A percentile compares a stretch with the other conserved stretches of the same genome.
phyloP scores from a whole-genome alignment of 108 stramenopile species.

The Seminavis robusta region DNA sequence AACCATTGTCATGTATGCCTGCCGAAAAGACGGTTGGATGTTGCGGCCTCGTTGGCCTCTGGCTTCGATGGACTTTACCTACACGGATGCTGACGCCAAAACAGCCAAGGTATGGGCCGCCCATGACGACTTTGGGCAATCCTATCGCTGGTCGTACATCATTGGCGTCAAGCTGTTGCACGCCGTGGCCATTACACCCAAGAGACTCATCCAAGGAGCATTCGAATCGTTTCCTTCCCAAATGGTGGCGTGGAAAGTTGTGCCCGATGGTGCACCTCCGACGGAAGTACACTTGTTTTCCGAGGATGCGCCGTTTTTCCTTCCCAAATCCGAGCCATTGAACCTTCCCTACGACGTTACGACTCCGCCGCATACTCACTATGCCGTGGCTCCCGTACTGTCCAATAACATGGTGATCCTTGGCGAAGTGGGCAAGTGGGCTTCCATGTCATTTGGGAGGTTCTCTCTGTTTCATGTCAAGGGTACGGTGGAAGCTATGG shows the following conservation, averaged over 20 bases:
- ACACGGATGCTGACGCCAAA: conserved; percentile 1
- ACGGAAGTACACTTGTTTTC: conserved; percentile 1
- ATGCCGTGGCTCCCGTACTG: conserved; percentile 6
- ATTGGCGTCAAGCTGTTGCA: conserved; percentile 3
- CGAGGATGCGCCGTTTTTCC: background rate
- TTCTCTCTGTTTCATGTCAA: background rate
- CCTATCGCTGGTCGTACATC: conserved; percentile 14
- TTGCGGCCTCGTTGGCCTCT: conserved; percentile 11
- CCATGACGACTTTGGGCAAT: conserved; percentile 10
- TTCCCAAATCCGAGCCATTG: conserved; percentile 6
- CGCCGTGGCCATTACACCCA: conserved; percentile 7
- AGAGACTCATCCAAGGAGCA: no score
- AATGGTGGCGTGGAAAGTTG: background rate
- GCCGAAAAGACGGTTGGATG: conserved; percentile 15
- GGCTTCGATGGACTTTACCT: conserved; percentile 12
- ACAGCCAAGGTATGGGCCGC: conserved; percentile 15
- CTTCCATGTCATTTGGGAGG: conserved; percentile 16
- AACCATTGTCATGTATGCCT: conserved; percentile 15
- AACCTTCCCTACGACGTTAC: conserved; percentile 6
- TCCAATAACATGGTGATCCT: conserved; percentile 12
- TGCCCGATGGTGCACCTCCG: background rate
- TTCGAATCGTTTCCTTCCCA: no score
- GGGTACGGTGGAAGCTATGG: background rate
- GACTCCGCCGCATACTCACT: conserved; percentile 10
- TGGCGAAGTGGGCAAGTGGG: conserved; percentile 11